Base-by-base conservation (phyloP, 192 early-diverging fungal genomes). In the Coemansia sp. region DNA sequence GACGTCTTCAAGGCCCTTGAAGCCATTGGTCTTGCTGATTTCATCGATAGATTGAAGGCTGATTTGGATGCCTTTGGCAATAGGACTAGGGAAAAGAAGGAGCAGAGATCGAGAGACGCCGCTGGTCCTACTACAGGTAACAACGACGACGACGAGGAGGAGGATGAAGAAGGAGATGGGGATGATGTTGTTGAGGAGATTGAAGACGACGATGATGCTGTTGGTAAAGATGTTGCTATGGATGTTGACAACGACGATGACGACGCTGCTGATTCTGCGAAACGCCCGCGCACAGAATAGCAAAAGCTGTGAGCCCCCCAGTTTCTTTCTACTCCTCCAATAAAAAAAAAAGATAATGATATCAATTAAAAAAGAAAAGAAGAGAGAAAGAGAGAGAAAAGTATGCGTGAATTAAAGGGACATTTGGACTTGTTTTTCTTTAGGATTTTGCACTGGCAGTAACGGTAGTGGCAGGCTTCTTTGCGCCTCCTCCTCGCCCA, bases 1-100 rank as follows among this genome's bases (percentile, higher is more conserved):
- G 77, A 80, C 24, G 72, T 80, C 6, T 58, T 71, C 39, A 74
- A 71, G 53, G 77, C 77, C 3, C 38, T 80, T 22, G 77, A 80
- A 15, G 77, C 77, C 3, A 62, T 80, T 35, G 77, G 77, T 2
- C 57, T 80, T 5, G 67, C 61, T 0, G 77, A 80, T 25, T 80
- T 80, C 49, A 59, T 80, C 54, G 71, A 74, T 8, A 69, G 56
- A 38, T 25, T 80, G 24, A 62, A 67, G 36, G 54, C 24, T 7
- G 72, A 80, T 24, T 35, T 80, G n/a, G 77, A 65, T 14, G 61
- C 61, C 12, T 62, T 70, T 43, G 40, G 53, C 27, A 32, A 20
- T 15, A 29, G 67, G 14, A 32, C 65, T 0, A 67, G 64, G 39
- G 72, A 80, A 22, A 80, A 80, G 58, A 80, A 80, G 36, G 76